A percentile compares a stretch with the other conserved stretches of the same genome.
phyloP scores from a whole-genome alignment of 306 rosid genomes.

The cucumber (Cucumis sativus) region Cucumber_9930_V3 NC_026656.2:4151001-4151500 shows the following conservation, averaged over 20 bases:
- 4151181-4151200: constrained; percentile 22
- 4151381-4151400: not conserved
- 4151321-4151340: not conserved
- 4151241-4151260: not conserved
- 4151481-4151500: too few species aligned
- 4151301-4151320: not conserved
- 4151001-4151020: constrained; percentile 7
- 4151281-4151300: not conserved
- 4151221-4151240: not conserved
- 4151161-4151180: constrained; percentile 16
- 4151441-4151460: too few species aligned
- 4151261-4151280: not conserved
- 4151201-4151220: constrained; percentile 6
- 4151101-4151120: not conserved
- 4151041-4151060: not conserved
- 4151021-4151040: not conserved
- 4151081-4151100: not conserved
- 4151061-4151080: not conserved
- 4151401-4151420: not conserved
- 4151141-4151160: constrained; percentile 18
- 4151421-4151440: too few species aligned
- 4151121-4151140: not conserved
- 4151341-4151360: not conserved
- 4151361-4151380: not conserved
- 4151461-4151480: too few species aligned